Base-by-base conservation (phyloP, 768 basidiomycete species). In the Mycena vulgaris region DNA sequence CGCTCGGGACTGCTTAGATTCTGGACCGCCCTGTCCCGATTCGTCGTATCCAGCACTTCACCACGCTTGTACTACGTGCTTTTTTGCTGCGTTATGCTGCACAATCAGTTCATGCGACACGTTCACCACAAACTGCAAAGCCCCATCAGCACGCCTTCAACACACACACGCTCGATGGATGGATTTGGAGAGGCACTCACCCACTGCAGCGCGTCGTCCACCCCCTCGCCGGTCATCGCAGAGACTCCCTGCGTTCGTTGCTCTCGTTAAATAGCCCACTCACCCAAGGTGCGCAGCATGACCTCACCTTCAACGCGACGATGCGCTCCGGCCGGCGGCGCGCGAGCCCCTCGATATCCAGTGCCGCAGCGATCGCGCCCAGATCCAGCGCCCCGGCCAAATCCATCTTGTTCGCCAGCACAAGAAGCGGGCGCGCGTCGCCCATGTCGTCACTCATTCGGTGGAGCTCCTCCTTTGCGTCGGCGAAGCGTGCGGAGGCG, bases 331-430 rank as follows among this genome's bases (percentile, higher is more conserved):
- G 23, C 40, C 31, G 27, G 6, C 31, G 27, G 23, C 19, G 28
- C 6, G 42, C 28, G 5, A 69, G 45, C 53, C 7, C 16, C 8
- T 63, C 28, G 9, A 66, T 2, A 17, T 47, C 69, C 2, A 70
- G 39, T 11, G 63, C 58, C 10, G 37, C 8, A 19, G 25, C 13
- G 10, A 66, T 48, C 19, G 19, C 17, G 5, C 0, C n/a, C 7
- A 70, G 31, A 8, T 28, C 28, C 52, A 19, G 63, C 8, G 69
- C 69, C 3, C 25, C 49, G 9, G 28, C 19, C 35, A 49, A 10
- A 48, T 71, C 69, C 5, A 52, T 57, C 53, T 70, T 71, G 42
- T 66, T 71, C 16, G 60, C 67, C 11, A 68, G 11, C 13, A 68
- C 33, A 16, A 68, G 67, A 1, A 68, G 2, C 2, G 67, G 67